These are phyloP conservation scores for Sanghuangporus weigelae DNA, from an alignment of 1,284 basidiomycete genomes.

Conservation along the genomic window DNA sequence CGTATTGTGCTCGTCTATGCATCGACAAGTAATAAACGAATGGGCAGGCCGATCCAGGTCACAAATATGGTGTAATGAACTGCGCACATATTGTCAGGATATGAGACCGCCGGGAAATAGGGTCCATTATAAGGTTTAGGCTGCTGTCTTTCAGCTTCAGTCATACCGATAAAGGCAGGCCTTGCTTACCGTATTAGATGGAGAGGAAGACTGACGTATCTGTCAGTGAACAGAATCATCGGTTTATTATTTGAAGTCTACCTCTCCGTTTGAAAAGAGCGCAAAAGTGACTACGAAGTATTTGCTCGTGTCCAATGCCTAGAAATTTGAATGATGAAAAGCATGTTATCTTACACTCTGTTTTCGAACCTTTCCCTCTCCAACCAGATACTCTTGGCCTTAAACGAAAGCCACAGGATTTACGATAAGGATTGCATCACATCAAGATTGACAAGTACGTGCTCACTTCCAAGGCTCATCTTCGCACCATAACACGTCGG, in stretches of 20 bases:
- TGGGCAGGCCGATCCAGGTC: not conserved
- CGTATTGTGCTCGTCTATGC: conserved; percentile 48
- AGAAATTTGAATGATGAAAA: not conserved
- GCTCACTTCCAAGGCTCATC: conserved; percentile 22
- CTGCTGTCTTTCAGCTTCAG: conserved; percentile 22
- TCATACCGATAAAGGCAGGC: not conserved
- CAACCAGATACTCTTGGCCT: conserved; percentile 21
- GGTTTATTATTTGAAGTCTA: conserved; percentile 13
- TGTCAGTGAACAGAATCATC: not conserved
- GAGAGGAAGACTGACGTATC: conserved; percentile 45
- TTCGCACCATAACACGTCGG: conserved; percentile 41
- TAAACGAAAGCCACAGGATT: not conserved
- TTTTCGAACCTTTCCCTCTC: conserved; percentile 10
- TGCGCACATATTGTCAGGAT: conserved; percentile 52
- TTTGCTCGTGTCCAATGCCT: conserved; percentile 26
- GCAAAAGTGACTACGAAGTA: conserved; percentile 29
- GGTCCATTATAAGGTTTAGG: conserved; percentile 36
- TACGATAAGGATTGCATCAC: conserved; percentile 16
- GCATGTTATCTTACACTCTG: not conserved
- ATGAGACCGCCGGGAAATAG: conserved; percentile 38
- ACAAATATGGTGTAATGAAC: conserved; percentile 5
- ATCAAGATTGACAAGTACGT: not conserved
- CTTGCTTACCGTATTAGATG: conserved; percentile 48
- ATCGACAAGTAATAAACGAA: not conserved
- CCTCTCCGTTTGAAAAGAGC: conserved; percentile 29